phyloP scores from a whole-genome alignment of 805 yeast genomes.

The Saccharomyces kudriavzevii region DNA sequence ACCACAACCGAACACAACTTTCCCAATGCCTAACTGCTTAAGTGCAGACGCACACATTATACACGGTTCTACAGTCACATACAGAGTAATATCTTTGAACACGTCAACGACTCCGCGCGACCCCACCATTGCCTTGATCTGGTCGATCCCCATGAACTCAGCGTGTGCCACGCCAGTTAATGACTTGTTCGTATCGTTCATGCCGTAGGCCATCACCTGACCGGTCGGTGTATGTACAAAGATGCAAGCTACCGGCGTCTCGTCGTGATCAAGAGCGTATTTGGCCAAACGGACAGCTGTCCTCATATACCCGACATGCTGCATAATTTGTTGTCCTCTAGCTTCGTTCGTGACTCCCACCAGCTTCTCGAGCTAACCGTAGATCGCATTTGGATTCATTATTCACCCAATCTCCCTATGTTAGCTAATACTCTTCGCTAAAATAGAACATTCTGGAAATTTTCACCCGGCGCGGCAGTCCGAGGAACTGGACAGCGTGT shows the following conservation, averaged over 20 bases:
- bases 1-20: slow-evolving; percentile 84
- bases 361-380: not conserved
- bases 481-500: not conserved
- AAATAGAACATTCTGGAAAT: slow-evolving; percentile 5
- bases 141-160: slow-evolving; percentile 73
- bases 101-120: slow-evolving; percentile 24
- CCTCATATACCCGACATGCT: slow-evolving; percentile 37
- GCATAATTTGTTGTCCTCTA: not conserved
- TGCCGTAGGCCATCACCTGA: slow-evolving; percentile 61
- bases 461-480: not conserved
- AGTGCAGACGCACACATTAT: slow-evolving; percentile 95
- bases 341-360: not conserved
- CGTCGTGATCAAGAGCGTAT: slow-evolving; percentile 55
- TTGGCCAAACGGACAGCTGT: slow-evolving; percentile 50
- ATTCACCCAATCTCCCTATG: not conserved
- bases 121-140: slow-evolving; percentile 32
- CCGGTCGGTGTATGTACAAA: slow-evolving; percentile 41
- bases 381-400: slow-evolving; percentile 1
- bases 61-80: slow-evolving; percentile 96
- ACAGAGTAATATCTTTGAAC: slow-evolving; percentile 55
- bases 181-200: slow-evolving; percentile 79
- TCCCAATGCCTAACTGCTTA: slow-evolving; percentile 64
- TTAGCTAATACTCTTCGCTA: not conserved
- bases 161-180: slow-evolving; percentile 89
- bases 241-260: slow-evolving; percentile 81